Conservation (phyloP, 768 basidiomycete species). For the Auricularia auricula-judae region DNA sequence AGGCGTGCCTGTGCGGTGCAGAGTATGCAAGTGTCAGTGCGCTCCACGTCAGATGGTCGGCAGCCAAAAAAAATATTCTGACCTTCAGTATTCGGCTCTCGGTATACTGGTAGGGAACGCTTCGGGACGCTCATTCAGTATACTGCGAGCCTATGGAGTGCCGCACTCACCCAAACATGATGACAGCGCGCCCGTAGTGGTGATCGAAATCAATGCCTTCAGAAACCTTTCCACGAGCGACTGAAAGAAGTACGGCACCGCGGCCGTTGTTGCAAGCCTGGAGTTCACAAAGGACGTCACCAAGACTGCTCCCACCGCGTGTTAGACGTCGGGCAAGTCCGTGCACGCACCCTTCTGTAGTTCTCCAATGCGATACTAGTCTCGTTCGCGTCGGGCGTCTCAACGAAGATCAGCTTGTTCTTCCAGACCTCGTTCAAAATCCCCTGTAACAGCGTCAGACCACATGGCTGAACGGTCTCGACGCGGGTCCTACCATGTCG, state of each 20-base stretch:
- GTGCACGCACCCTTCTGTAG: constrained; percentile 68
- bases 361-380: constrained; percentile 97
- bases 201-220: constrained; percentile 99
- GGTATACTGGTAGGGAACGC: constrained; percentile 95
- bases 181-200: constrained; percentile 96
- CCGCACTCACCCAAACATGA: constrained; percentile 89
- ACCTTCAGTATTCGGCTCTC: constrained; percentile 90
- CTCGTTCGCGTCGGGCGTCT: constrained; percentile 98
- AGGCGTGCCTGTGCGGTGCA: constrained; percentile 51
- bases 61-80: too few species aligned
- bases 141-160: not conserved
- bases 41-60: not conserved
- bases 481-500: constrained; percentile 72
- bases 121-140: constrained; percentile 17
- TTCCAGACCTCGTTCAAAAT: constrained; percentile 99
- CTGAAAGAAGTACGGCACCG: constrained; percentile 91
- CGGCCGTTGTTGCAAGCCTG: constrained; percentile 98
- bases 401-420: constrained; percentile 97
- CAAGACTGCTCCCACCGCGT: not conserved
- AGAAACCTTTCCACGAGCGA: constrained; percentile 97
- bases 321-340: not conserved
- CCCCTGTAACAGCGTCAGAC: constrained; percentile 42
- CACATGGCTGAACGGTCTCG: not conserved
- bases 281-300: constrained; percentile 5
- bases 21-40: not conserved